Conservation (phyloP, 257 asterid species). For the Lantana camara region DNA sequence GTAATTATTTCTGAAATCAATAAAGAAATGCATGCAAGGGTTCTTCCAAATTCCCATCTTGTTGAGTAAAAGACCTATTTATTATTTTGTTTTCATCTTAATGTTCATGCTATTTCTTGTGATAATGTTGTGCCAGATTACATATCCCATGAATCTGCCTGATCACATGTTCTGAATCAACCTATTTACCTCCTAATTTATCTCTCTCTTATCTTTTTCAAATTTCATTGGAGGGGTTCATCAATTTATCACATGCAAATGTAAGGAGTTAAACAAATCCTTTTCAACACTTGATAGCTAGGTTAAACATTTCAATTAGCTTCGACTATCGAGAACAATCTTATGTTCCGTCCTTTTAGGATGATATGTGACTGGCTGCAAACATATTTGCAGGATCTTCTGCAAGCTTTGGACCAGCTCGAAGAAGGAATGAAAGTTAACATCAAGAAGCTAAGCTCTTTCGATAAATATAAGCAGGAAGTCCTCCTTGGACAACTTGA, state of each 20-base stretch:
- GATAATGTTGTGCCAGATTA: neutral
- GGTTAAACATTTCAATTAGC: slow-evolving; percentile 3
- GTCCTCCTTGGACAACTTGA: slow-evolving; percentile 90
- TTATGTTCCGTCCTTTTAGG: slow-evolving; percentile 6
- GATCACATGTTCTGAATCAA: neutral
- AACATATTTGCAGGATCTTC: slow-evolving; percentile 57
- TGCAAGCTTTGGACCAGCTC: slow-evolving; percentile 75
- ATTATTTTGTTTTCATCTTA: neutral
- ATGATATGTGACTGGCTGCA: slow-evolving; percentile 2
- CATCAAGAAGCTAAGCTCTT: slow-evolving; percentile 77
- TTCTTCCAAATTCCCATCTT: neutral
- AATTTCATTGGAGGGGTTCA: neutral
- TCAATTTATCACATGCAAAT: neutral
- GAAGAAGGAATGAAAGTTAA: slow-evolving; percentile 76
- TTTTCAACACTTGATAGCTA: neutral
- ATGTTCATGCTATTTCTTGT: neutral
- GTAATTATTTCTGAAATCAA: neutral
- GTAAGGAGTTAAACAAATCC: neutral
- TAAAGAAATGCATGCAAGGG: neutral
- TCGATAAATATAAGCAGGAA: slow-evolving; percentile 85
- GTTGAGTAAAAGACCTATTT: neutral
- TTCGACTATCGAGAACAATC: slow-evolving; percentile 2
- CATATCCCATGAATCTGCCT: neutral
- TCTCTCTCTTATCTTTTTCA: neutral
- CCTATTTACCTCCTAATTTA: neutral